phyloP scores from a whole-genome alignment of 2,329 filamentous ascomycete genomes.

The Calycina marina region DNA sequence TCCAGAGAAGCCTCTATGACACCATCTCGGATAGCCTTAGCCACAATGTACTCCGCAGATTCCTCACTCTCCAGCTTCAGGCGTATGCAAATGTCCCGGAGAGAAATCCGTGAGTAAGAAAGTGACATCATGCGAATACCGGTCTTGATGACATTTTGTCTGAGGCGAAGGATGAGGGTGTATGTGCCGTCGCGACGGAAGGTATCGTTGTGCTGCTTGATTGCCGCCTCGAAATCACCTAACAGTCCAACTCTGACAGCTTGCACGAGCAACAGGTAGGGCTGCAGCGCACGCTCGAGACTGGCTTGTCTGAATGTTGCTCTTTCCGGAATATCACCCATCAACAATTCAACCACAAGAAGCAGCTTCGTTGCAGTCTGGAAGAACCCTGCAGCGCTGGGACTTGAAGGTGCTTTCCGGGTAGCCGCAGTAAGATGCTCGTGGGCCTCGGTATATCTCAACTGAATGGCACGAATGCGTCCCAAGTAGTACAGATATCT shows the following conservation, averaged over 20 bases:
- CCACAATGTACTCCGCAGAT: conserved; percentile 97
- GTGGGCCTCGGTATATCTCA: conserved; percentile 93
- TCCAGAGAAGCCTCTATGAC: conserved; percentile 93
- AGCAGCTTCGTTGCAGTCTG: conserved; percentile 95
- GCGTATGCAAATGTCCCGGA: conserved; percentile 93
- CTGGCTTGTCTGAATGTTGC: conserved; percentile 82
- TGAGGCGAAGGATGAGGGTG: conserved; percentile 81
- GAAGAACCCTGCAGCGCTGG: conserved; percentile 83
- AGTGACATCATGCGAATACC: conserved; percentile 98
- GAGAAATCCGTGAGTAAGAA: conserved; percentile 91
- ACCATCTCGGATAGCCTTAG: conserved; percentile 93
- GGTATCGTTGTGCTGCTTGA: conserved; percentile 64
- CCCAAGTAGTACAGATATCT: conserved; percentile 96
- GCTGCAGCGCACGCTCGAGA: conserved; percentile 75
- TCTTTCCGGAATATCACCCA: conserved; percentile 96
- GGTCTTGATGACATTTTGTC: conserved; percentile 98
- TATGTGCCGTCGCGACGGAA: conserved; percentile 94
- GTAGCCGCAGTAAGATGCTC: conserved; percentile 87
- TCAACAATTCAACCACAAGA: conserved; percentile 87
- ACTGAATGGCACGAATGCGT: conserved; percentile 88
- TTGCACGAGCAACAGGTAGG: conserved; percentile 87
- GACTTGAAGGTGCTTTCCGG: conserved; percentile 82
- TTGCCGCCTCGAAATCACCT: conserved; percentile 79
- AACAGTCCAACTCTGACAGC: conserved; percentile 94
- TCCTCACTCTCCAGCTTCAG: conserved; percentile 90